phyloP scores from a whole-genome alignment of 75 land plant species.

The Cupressus sempervirens region DNA sequence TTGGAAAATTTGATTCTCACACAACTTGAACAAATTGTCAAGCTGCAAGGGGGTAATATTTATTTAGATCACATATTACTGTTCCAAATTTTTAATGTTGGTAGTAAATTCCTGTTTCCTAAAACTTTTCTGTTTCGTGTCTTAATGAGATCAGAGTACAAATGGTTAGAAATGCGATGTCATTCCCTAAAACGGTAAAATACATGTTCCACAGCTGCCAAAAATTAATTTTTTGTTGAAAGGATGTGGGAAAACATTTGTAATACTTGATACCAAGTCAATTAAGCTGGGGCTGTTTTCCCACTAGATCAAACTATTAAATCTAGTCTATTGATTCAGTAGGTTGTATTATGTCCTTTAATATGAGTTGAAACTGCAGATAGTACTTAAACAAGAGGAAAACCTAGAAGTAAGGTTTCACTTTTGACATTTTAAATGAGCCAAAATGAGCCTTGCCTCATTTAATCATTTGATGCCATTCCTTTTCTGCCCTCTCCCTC shows the following conservation, averaged over 20 bases:
- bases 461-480: no score
- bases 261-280: neutral
- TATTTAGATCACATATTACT: neutral
- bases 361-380: neutral
- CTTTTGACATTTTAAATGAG: no score
- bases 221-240: neutral
- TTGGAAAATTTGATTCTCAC: neutral
- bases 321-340: neutral
- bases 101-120: neutral
- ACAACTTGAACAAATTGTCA: neutral
- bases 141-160: neutral
- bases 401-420: no score
- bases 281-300: no score
- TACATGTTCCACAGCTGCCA: neutral
- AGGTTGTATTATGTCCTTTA: neutral
- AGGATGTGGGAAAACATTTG: neutral
- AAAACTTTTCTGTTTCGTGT: neutral
- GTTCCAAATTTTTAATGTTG: neutral
- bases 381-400: no score
- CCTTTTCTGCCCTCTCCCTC: no score
- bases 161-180: neutral
- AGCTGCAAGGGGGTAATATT: neutral
- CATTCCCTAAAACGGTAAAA: neutral
- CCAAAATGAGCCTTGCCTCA: no score
- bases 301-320: neutral